phyloP scores from a whole-genome alignment of 495 filamentous ascomycete species.

The Penicillium cinerascens region DNA sequence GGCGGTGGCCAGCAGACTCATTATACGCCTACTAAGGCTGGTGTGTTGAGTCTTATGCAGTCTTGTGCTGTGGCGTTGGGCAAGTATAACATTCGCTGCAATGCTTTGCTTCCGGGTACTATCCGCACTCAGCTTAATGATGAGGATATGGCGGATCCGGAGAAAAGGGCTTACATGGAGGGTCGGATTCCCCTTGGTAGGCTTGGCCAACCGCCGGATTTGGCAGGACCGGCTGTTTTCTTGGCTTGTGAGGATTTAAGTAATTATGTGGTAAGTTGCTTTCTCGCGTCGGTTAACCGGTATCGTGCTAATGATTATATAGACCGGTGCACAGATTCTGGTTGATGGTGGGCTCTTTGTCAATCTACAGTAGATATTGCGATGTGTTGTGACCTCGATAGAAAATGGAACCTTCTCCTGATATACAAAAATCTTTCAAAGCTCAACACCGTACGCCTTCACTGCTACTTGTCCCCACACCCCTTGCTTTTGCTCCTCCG shows the following conservation, averaged over 20 bases:
- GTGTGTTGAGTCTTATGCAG: constrained; percentile 45
- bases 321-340: constrained; percentile 6
- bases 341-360: constrained; percentile 12
- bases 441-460: constrained; percentile 57
- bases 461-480: constrained; percentile 69
- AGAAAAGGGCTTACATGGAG: constrained; percentile 73
- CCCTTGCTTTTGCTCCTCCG: constrained; percentile 52
- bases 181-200: constrained; percentile 67
- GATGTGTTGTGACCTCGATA: background rate
- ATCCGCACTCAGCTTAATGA: constrained; percentile 57
- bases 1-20: constrained; percentile 30
- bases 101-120: constrained; percentile 28
- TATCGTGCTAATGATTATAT: background rate
- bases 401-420: background rate
- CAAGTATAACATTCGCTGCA: constrained; percentile 29
- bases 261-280: constrained; percentile 18
- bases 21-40: constrained; percentile 50
- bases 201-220: constrained; percentile 29
- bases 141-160: constrained; percentile 56
- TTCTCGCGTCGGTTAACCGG: background rate
- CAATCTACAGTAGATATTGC: constrained; percentile 6
- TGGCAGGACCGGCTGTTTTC: constrained; percentile 32
- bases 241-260: constrained; percentile 31
- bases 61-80: constrained; percentile 32
- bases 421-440: constrained; percentile 15